Base-by-base conservation (phyloP, 495 filamentous ascomycete genomes). In the Trichoderma reesei region DNA sequence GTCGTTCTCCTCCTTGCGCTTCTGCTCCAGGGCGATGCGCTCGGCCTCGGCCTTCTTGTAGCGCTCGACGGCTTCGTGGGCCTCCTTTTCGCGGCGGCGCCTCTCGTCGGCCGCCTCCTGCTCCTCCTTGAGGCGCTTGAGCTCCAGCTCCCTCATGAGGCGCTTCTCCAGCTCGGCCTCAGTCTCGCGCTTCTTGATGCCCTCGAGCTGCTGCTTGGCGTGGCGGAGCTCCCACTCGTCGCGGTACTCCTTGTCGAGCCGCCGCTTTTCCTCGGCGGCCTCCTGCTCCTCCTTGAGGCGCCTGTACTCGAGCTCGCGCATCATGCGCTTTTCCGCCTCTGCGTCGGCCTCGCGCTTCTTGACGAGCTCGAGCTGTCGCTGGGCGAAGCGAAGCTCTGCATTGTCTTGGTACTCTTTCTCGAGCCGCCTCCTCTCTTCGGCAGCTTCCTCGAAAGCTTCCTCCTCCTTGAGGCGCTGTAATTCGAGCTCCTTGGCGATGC, bases 101-200 rank as follows among this genome's bases (percentile, higher is more conserved):
- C 73, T 72, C 67, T 80, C 80, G 39, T 77, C 74, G 0, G 66
- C 67, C 5, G 75, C 69, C 63, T 75, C 74, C 65, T 80, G 75
- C 71, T 88, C 85, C 60, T 82, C 79, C 56, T 81, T 74, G 38
- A 85, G 78, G 68, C 78, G 81, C 72, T 90, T 82, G 13, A 84
- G 77, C 63, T 83, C 76, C 10, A 81, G 64, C 71, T 83, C 79
- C 59, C 75, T 74, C 66, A 77, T 73, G 41, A 86, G 72, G 63
- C 78, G 76, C 60, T 73, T 77, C 65, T 78, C 73, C 10, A 81
- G 73, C 56, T 74, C 72, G 64, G 20, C 63, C 36, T 70, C 65
- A 51, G 75, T 65, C 60, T 74, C 74, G 64, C 78, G 71, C 16
- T 69, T 68, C 69, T 79, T 79, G 46, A 72, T 78, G 33, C 78